phyloP scores from a whole-genome alignment of 2,329 filamentous ascomycete genomes.

The Fusarium clavum region DNA sequence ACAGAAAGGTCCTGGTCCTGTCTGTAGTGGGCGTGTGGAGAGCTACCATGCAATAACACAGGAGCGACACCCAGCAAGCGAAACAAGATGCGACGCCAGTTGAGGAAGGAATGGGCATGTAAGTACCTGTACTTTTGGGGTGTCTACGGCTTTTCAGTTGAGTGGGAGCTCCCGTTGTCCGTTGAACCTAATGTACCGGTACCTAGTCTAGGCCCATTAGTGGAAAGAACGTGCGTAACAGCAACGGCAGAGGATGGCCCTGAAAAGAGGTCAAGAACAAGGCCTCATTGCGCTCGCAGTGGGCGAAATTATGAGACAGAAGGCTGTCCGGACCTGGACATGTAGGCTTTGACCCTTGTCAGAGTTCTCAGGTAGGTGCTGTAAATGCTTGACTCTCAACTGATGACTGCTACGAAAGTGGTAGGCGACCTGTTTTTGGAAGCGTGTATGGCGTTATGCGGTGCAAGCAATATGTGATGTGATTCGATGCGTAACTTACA shows the following conservation, averaged over 20 bases:
- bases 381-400: conserved; percentile 24
- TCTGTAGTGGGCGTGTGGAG: conserved; percentile 25
- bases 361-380: background rate
- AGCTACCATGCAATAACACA: background rate
- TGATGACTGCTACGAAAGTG: conserved; percentile 28
- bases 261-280: conserved; percentile 21
- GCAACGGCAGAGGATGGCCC: conserved; percentile 22
- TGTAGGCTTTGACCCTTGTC: conserved; percentile 25
- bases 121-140: conserved; percentile 24
- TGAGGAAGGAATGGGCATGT: conserved; percentile 31
- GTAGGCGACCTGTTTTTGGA: conserved; percentile 7
- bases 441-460: background rate
- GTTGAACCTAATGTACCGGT: conserved; percentile 18
- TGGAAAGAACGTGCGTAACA: background rate
- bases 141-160: conserved; percentile 18
- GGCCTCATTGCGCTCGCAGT: background rate
- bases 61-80: conserved; percentile 22
- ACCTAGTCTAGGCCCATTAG: background rate
- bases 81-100: conserved; percentile 44
- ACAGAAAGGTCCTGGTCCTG: background rate
- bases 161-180: background rate
- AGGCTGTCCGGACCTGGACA: conserved; percentile 22
- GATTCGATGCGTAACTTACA: conserved; percentile 7
- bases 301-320: conserved; percentile 40
- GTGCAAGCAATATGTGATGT: conserved; percentile 8